Conservation (phyloP, 2,329 filamentous ascomycete species). For the Pestalotiopsis sp. region DNA sequence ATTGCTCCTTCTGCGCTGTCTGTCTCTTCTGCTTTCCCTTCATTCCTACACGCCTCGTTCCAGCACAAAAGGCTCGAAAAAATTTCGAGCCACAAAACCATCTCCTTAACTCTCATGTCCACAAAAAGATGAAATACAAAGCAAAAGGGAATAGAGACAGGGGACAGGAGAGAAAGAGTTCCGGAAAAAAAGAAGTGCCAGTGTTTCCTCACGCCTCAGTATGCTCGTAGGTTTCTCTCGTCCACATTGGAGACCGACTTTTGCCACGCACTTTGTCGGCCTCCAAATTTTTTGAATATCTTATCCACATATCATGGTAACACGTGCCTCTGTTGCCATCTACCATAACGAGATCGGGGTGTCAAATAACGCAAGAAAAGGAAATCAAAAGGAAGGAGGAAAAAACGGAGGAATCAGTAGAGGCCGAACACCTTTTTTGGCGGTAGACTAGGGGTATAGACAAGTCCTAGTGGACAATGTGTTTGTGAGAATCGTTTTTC, state of each 20-base stretch:
- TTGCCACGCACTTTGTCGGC: slow-evolving; percentile 6
- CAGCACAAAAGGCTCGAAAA: slow-evolving; percentile 1
- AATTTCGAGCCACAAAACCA: not conserved
- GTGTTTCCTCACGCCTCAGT: slow-evolving; percentile 3
- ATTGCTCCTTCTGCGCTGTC: not conserved
- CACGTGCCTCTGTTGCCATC: slow-evolving; percentile 32
- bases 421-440: slow-evolving; percentile 20
- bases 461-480: slow-evolving; percentile 24
- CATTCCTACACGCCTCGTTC: slow-evolving; percentile 7
- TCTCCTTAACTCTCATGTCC: slow-evolving; percentile 6
- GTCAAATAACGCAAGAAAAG: slow-evolving; percentile 30
- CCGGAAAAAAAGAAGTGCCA: not conserved
- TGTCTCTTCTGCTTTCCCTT: slow-evolving; percentile 10
- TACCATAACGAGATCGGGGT: slow-evolving; percentile 33
- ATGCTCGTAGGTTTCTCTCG: slow-evolving; percentile 12
- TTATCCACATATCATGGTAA: slow-evolving; percentile 12
- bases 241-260: slow-evolving; percentile 2
- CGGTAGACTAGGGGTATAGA: slow-evolving; percentile 31
- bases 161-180: not conserved
- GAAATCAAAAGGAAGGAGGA: slow-evolving; percentile 22
- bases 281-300: slow-evolving; percentile 5
- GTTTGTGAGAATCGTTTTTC: not conserved
- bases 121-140: slow-evolving; percentile 9
- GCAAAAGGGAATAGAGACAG: slow-evolving; percentile 7
- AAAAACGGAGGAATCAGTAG: slow-evolving; percentile 26